Evolutionary conservation across 371 early-diverging fungal genomes (phyloP).

Genomic region (Circinella minor): DNA sequence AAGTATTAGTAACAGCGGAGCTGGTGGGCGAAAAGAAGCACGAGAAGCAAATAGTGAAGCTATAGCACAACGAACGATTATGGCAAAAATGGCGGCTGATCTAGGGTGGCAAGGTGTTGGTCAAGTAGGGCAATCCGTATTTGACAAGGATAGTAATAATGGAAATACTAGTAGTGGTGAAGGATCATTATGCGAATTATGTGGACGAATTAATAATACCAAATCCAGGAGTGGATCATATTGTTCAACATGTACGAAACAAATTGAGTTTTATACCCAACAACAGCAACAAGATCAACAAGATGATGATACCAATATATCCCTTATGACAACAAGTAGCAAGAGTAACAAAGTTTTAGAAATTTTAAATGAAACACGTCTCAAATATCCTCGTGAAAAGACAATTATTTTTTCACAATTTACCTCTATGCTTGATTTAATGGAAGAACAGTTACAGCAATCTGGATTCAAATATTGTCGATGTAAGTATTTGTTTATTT

Average conservation of each 20-base stretch:
- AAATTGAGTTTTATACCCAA: constrained; percentile 18
- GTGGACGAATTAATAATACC: constrained; percentile 22
- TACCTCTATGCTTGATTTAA: constrained; percentile 75
- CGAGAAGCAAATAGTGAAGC: constrained; percentile 21
- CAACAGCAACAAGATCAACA: not conserved
- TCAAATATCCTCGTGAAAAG: constrained; percentile 55
- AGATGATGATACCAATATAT: too few relatives aligned
- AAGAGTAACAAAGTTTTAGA: constrained; percentile 57
- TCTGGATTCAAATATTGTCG: constrained; percentile 63
- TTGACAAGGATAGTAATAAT: constrained; percentile 12
- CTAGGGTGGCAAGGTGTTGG: constrained; percentile 35
- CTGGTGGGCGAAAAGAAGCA: constrained; percentile 12
- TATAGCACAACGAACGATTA: constrained; percentile 23
- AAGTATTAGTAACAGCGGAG: not conserved
- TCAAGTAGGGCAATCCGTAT: constrained; percentile 25
- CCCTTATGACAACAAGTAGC: constrained; percentile 42
- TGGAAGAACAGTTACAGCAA: constrained; percentile 69
- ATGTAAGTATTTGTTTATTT: constrained; percentile 35
- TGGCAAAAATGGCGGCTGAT: constrained; percentile 33
- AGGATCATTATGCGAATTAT: constrained; percentile 33
- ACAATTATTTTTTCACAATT: constrained; percentile 91
- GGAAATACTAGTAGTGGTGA: not conserved
- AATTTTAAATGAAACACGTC: constrained; percentile 39
- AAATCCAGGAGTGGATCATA: constrained; percentile 8
- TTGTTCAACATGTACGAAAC: constrained; percentile 22